Conservation (phyloP, 129 eudicot species). For the Tagetes patula region DNA sequence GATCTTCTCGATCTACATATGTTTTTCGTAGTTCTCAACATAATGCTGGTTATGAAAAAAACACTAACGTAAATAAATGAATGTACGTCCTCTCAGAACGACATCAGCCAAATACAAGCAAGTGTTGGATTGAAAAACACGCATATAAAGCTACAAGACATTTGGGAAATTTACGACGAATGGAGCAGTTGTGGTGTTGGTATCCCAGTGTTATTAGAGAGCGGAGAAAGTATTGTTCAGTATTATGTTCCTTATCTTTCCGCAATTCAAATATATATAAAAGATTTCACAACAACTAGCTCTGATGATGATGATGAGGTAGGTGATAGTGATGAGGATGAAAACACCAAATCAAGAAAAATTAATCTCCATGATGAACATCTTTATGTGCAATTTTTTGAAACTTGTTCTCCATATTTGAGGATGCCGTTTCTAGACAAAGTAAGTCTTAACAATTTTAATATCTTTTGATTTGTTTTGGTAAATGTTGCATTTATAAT, state of each 20-base stretch:
- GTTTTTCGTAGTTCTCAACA: too few relatives aligned
- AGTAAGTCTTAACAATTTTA: conserved; percentile 22
- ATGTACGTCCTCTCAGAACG: background rate
- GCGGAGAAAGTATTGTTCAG: conserved; percentile 27
- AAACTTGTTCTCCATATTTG: conserved; percentile 35
- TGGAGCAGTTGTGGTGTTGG: conserved; percentile 55
- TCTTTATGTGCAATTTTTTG: conserved; percentile 36
- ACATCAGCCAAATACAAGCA: background rate
- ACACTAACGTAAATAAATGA: too few relatives aligned
- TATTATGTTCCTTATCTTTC: conserved; percentile 53
- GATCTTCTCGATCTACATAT: background rate
- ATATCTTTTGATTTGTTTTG: background rate
- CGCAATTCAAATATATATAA: conserved; percentile 40
- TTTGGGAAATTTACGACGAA: conserved; percentile 47
- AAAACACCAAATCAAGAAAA: conserved; percentile 20
- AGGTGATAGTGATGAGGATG: conserved; percentile 1
- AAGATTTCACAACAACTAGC: conserved; percentile 5
- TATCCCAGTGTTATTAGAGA: conserved; percentile 21
- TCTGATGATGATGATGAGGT: background rate
- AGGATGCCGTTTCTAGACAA: conserved; percentile 42
- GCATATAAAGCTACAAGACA: conserved; percentile 29
- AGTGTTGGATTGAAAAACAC: background rate
- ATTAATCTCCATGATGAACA: conserved; percentile 6
- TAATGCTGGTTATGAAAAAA: too few relatives aligned
- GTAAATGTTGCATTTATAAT: background rate